Conservation (phyloP, 2,329 filamentous ascomycete genomes). For the Didymella exigua region DNA sequence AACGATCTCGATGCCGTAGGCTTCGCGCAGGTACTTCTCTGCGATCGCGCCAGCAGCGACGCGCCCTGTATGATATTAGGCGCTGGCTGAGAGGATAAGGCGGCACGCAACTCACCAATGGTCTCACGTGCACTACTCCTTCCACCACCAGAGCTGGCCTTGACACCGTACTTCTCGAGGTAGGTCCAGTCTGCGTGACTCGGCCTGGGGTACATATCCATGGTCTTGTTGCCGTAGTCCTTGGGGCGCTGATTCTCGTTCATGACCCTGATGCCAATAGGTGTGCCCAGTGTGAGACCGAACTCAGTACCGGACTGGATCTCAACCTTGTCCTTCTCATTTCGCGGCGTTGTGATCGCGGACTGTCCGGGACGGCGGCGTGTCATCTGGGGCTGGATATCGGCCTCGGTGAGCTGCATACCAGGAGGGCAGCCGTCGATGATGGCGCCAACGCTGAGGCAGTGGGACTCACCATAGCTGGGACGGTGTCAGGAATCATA, state of each 20-base stretch:
- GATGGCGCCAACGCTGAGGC: constrained; percentile 91
- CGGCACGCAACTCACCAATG: constrained; percentile 64
- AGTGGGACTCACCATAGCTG: constrained; percentile 85
- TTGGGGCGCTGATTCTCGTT: constrained; percentile 93
- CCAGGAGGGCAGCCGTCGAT: constrained; percentile 91
- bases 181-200: constrained; percentile 98
- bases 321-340: constrained; percentile 89
- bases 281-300: constrained; percentile 86
- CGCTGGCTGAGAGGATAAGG: background rate
- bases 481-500: constrained; percentile 11
- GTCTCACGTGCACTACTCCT: constrained; percentile 93
- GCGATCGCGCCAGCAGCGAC: constrained; percentile 91
- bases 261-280: constrained; percentile 82
- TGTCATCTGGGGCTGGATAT: constrained; percentile 95
- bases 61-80: constrained; percentile 59
- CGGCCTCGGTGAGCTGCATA: constrained; percentile 80
- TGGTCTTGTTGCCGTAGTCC: constrained; percentile 88
- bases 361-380: constrained; percentile 88
- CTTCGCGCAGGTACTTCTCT: constrained; percentile 84
- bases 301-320: constrained; percentile 94
- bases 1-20: constrained; percentile 87
- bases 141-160: constrained; percentile 87
- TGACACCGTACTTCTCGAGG: constrained; percentile 94
- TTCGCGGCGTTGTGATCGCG: constrained; percentile 85
- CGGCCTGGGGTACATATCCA: constrained; percentile 88